phyloP scores from a whole-genome alignment of 2,329 filamentous ascomycete species.

The Fusarium veterinarium region DNA sequence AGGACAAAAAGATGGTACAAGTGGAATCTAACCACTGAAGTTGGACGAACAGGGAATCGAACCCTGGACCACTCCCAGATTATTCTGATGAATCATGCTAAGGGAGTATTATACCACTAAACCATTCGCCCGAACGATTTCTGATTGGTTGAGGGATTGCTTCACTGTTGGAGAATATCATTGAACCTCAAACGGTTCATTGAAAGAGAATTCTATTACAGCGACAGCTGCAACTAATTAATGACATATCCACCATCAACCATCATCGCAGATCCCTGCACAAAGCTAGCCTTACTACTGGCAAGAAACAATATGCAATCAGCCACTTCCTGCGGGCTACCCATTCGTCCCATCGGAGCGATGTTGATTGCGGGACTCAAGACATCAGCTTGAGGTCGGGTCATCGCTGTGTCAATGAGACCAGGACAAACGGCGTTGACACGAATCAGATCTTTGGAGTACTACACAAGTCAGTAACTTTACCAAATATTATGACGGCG shows the following conservation, averaged over 20 bases:
- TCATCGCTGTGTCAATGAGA: constrained; percentile 66
- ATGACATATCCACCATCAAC: constrained; percentile 66
- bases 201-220: not conserved
- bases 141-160: not conserved
- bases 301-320: constrained; percentile 62
- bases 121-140: constrained; percentile 9
- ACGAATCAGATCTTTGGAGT: constrained; percentile 56
- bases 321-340: constrained; percentile 60
- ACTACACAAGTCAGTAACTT: constrained; percentile 50
- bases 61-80: constrained; percentile 12
- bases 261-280: constrained; percentile 63
- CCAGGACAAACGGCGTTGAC: constrained; percentile 73
- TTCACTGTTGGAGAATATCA: accelerated
- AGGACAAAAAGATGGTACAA: not conserved
- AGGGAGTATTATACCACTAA: constrained; percentile 24
- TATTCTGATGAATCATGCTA: not conserved
- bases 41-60: constrained; percentile 16
- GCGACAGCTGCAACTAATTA: constrained; percentile 44
- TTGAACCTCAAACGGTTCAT: accelerated
- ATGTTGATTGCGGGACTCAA: constrained; percentile 42
- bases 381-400: constrained; percentile 47
- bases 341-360: constrained; percentile 64
- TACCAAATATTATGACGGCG: accelerated
- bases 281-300: constrained; percentile 60
- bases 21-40: not conserved